Base-by-base conservation (phyloP, 1,284 basidiomycete species). In the Trichosporon sp. region DNA sequence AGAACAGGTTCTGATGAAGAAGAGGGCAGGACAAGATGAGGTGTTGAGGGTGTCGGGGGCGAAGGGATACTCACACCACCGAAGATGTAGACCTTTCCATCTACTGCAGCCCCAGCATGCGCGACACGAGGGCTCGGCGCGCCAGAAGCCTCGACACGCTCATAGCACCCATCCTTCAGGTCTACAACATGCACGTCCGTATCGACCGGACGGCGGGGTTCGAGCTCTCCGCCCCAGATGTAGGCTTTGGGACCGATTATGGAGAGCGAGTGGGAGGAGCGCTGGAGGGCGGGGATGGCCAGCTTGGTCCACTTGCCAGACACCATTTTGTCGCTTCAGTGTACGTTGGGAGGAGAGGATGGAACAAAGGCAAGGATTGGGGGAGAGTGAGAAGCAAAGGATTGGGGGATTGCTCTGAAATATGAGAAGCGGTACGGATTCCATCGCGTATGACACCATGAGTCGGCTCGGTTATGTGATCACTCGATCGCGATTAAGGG, bases 231-330 rank as follows among this genome's bases (percentile, higher is more conserved):
- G 25, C 66, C 66, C 34, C 59, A 67, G 56, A 67, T 54, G 56
- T 60, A 65, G 1, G 61, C 66, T 23, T 56, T 56, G 34, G 14
- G 9, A 19, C 58, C 61, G 34, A 65, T 21, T 31, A 67, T 32
- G 6, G 68, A 70, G 52, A 75, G 57, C 4, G 69, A 69, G 36
- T 75, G 74, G 25, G 72, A 73, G 13, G 71, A 73, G 58, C 74
- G 67, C 23, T 62, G 63, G 7, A 74, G 68, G 5, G 59, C 36
- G 2, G 58, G 23, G 3, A 40, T 25, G 8, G 62, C 33, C 23
- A 65, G 33, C 23, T 58, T 59, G 11, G 46, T 59, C 62, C 62
- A 63, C 25, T 25, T 61, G n/a, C 32, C 56, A 11, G 56, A 10
- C 4, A 34, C 10, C 56, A 13, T n/a, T 13, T 46, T 16, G 25